Percentiles rank a stretch among this genome's conserved stretches.
Evolutionary conservation across 371 early-diverging fungal species (phyloP).

Genomic region (Mucor velutinosus): DNA sequence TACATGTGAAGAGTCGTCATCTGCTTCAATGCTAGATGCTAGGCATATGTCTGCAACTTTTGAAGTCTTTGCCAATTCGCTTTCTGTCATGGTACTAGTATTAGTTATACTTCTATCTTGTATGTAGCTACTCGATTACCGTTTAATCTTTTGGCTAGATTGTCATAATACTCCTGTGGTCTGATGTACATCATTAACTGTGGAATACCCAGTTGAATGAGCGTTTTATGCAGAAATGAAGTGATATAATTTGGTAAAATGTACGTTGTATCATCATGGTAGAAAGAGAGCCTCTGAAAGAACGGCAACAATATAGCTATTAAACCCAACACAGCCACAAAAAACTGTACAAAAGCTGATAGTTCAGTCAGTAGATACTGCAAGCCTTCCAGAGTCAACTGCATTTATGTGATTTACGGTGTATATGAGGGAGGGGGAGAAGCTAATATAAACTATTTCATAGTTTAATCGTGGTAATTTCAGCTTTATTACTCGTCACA

Average conservation of each 20-base stretch:
- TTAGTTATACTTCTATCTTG: neutral
- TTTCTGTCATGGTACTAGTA: conserved; percentile 9
- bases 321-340: conserved; percentile 19
- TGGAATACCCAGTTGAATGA: conserved; percentile 12
- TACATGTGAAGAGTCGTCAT: conserved; percentile 21
- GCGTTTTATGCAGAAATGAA: conserved; percentile 10
- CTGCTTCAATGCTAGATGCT: conserved; percentile 2
- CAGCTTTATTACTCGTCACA: neutral
- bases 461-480: neutral
- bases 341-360: conserved; percentile 13
- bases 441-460: neutral
- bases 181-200: conserved; percentile 22
- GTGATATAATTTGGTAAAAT: conserved; percentile 15
- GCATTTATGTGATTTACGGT: conserved; percentile 6
- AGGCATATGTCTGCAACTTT: conserved; percentile 23
- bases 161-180: conserved; percentile 27
- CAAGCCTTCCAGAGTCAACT: conserved; percentile 18
- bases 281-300: conserved; percentile 9
- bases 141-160: conserved; percentile 12
- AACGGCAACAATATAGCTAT: conserved; percentile 20
- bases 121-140: conserved; percentile 3
- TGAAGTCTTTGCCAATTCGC: conserved; percentile 13
- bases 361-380: conserved; percentile 14
- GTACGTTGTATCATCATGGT: conserved; percentile 17
- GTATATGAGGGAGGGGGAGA: neutral